Conservation (phyloP, 495 filamentous ascomycete genomes). For the Tuber calosporum region DNA sequence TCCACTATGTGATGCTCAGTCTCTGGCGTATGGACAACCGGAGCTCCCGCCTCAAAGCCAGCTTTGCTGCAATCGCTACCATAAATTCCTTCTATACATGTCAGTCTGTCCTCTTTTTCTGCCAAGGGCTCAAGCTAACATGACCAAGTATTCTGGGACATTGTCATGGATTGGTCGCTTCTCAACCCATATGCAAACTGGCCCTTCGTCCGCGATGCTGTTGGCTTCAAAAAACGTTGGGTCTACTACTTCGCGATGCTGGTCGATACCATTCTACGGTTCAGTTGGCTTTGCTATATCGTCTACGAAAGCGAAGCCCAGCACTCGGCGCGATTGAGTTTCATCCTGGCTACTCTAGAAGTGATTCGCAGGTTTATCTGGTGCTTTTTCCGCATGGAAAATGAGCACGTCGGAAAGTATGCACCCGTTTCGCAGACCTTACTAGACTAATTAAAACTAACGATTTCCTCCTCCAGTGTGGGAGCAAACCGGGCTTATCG, state of each 20-base stretch:
- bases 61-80: constrained; percentile 71
- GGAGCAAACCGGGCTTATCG: constrained; percentile 40
- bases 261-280: constrained; percentile 79
- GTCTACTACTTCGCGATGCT: constrained; percentile 79
- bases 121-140: constrained; percentile 13
- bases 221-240: constrained; percentile 68
- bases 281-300: constrained; percentile 92
- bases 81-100: constrained; percentile 76
- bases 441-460: not conserved
- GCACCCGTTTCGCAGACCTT: not conserved
- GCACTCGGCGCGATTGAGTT: constrained; percentile 70
- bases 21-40: constrained; percentile 68
- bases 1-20: constrained; percentile 67
- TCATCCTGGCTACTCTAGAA: constrained; percentile 68
- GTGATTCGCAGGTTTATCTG: constrained; percentile 77
- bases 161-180: constrained; percentile 93
- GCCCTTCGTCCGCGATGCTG: constrained; percentile 66
- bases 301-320: constrained; percentile 71
- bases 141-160: constrained; percentile 69
- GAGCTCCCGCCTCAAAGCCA: constrained; percentile 49
- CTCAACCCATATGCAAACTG: constrained; percentile 64
- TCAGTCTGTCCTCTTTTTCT: constrained; percentile 44
- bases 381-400: constrained; percentile 89
- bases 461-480: constrained; percentile 16
- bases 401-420: constrained; percentile 59